phyloP scores from a whole-genome alignment of 2,329 filamentous ascomycete species.

The Rhynchosporium graminicola region DNA sequence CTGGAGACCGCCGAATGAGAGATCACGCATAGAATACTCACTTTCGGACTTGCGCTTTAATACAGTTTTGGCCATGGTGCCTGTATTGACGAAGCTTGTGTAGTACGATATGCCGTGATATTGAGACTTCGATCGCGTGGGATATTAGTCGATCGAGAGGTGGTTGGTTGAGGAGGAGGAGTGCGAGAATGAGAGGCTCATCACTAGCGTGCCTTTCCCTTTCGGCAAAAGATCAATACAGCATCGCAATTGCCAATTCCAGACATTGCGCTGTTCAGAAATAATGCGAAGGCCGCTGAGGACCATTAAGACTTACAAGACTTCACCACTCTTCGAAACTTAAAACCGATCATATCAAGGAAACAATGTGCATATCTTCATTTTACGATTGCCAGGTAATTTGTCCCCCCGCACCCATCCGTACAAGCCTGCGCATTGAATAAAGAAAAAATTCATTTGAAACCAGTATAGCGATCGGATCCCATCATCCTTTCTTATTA shows the following conservation, averaged over 20 bases:
- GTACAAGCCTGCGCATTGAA: conserved; percentile 14
- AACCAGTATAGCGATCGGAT: conserved; percentile 16
- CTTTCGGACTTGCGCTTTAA: conserved; percentile 32
- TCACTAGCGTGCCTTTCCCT: no score
- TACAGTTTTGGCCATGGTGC: conserved; percentile 19
- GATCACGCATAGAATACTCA: conserved; percentile 14
- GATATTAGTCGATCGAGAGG: no score
- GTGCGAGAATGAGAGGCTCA: no score
- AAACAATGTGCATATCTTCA: conserved; percentile 14
- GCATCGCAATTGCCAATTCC: no score
- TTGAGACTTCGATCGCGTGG: not conserved
- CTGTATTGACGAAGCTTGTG: not conserved
- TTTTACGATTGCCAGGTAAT: conserved; percentile 19
- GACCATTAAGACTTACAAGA: no score
- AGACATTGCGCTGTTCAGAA: no score
- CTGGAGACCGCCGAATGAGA: not conserved
- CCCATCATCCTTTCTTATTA: conserved; percentile 25
- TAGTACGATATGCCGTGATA: not conserved
- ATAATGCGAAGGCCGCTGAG: no score
- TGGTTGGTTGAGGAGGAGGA: not conserved
- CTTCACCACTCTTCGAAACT: no score
- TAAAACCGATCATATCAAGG: not conserved
- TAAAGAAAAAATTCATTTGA: conserved; percentile 11
- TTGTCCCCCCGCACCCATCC: conserved; percentile 2
- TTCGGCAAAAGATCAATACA: no score